These are phyloP conservation scores for Blastobotrys capitulatus DNA, from an alignment of 1,139 yeast genomes.

Conservation along the genomic window DNA sequence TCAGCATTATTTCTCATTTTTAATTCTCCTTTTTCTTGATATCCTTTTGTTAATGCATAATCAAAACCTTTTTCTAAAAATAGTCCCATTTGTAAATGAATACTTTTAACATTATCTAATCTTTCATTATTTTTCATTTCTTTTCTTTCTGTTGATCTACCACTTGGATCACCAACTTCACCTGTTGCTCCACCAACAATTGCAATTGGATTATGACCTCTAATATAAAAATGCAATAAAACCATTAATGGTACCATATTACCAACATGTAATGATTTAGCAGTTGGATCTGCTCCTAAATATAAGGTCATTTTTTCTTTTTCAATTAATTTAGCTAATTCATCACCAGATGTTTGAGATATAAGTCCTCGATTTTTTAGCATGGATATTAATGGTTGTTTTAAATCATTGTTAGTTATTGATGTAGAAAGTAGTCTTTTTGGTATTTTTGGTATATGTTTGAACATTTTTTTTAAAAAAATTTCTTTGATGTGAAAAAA, in stretches of 20 bases:
- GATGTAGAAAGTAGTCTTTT: background rate
- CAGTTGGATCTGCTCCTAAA: slow-evolving; percentile 97
- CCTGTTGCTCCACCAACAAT: slow-evolving; percentile 99
- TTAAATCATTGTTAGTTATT: slow-evolving; percentile 3
- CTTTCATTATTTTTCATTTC: slow-evolving; percentile 50
- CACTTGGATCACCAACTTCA: slow-evolving; percentile 95
- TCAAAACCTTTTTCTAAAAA: slow-evolving; percentile 61
- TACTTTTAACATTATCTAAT: slow-evolving; percentile 51
- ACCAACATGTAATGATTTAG: slow-evolving; percentile 83
- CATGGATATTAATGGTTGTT: slow-evolving; percentile 16
- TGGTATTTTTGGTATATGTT: background rate
- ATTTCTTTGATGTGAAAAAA: background rate
- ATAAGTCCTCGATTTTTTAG: slow-evolving; percentile 23
- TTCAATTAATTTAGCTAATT: slow-evolving; percentile 38
- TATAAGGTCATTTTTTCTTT: slow-evolving; percentile 52
- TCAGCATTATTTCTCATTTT: slow-evolving; percentile 56
- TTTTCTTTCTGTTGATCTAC: slow-evolving; percentile 70
- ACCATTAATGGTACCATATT: slow-evolving; percentile 84
- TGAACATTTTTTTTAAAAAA: background rate
- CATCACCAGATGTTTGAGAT: slow-evolving; percentile 25
- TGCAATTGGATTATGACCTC: slow-evolving; percentile 80
- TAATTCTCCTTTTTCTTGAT: slow-evolving; percentile 37
- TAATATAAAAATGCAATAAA: slow-evolving; percentile 69
- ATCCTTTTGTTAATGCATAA: slow-evolving; percentile 54
- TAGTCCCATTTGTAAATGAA: slow-evolving; percentile 53